A percentile compares a stretch with the other conserved stretches of the same genome.
These are phyloP conservation scores for Aegilops umbellulata DNA, from an alignment of 176 grass and related monocot genomes.

Conservation along the genomic window DNA sequence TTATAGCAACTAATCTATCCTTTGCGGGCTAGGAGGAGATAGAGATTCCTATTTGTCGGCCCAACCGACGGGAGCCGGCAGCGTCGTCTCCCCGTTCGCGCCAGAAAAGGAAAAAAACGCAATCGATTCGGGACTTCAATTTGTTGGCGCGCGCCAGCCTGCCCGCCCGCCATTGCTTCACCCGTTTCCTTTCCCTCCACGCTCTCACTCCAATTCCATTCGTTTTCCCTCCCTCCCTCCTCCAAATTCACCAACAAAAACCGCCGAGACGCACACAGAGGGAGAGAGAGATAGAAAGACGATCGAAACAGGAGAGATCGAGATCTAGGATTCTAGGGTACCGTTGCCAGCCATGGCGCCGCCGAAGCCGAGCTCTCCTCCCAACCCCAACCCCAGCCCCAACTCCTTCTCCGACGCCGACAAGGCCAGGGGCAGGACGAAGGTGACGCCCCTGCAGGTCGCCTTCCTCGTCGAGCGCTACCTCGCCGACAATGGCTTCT, in stretches of 20 bases:
- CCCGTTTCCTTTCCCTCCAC: background rate
- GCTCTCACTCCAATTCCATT: background rate
- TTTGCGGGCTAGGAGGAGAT: background rate
- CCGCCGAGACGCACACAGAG: background rate
- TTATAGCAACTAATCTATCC: background rate
- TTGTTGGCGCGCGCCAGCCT: background rate
- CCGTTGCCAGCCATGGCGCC: conserved; percentile 31
- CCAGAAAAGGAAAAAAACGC: background rate
- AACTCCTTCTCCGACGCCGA: background rate
- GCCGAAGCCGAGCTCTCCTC: conserved; percentile 21
- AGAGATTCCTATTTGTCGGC: background rate
- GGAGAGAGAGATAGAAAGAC: background rate
- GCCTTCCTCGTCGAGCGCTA: conserved; percentile 91
- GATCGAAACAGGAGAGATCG: background rate
- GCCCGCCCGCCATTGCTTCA: background rate
- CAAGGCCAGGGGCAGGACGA: conserved; percentile 35
- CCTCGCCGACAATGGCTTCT: conserved; percentile 71
- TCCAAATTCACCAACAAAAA: background rate
- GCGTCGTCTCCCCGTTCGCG: background rate
- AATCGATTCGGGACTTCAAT: background rate
- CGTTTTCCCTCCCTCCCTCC: background rate
- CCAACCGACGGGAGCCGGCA: background rate
- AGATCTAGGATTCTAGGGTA: conserved; percentile 1
- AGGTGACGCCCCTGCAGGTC: conserved; percentile 68
- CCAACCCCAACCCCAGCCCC: background rate